phyloP scores from a whole-genome alignment of 129 eudicot genomes.

The Deinandra increscens region DNA sequence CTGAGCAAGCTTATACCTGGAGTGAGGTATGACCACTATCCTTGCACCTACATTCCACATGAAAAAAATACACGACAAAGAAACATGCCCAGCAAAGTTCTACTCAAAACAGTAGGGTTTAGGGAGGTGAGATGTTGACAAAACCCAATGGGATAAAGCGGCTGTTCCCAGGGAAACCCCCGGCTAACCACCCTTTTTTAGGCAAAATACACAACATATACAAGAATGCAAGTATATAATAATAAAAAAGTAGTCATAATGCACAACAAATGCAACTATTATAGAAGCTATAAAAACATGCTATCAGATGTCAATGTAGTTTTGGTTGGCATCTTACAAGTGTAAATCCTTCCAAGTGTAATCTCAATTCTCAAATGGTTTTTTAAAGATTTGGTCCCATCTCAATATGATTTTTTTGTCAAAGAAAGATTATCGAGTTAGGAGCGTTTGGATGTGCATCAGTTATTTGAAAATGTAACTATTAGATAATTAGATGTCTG shows the following conservation, averaged over 20 bases:
- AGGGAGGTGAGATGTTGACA: no score
- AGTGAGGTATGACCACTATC: slow-evolving; percentile 56
- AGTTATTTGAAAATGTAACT: not conserved
- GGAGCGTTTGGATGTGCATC: not conserved
- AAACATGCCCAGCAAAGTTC: no score
- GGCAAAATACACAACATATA: no score
- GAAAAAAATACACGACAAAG: no score
- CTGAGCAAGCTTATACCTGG: slow-evolving; percentile 94
- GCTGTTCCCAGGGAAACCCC: no score
- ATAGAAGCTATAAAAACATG: not conserved
- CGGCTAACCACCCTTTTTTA: no score
- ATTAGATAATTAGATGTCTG: not conserved
- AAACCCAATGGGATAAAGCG: no score
- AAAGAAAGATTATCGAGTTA: not conserved
- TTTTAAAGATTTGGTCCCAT: not conserved
- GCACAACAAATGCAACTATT: not conserved
- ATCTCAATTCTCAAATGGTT: slow-evolving; percentile 2
- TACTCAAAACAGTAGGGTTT: no score
- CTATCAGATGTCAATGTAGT: not conserved
- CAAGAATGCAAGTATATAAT: no score
- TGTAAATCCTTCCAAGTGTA: not conserved
- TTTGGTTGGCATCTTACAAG: not conserved
- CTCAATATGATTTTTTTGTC: not conserved
- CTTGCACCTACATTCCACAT: not conserved
- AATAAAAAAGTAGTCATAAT: no score